Conservation (phyloP, 805 yeast species). For the Myxozyma vanderwaltii region DNA sequence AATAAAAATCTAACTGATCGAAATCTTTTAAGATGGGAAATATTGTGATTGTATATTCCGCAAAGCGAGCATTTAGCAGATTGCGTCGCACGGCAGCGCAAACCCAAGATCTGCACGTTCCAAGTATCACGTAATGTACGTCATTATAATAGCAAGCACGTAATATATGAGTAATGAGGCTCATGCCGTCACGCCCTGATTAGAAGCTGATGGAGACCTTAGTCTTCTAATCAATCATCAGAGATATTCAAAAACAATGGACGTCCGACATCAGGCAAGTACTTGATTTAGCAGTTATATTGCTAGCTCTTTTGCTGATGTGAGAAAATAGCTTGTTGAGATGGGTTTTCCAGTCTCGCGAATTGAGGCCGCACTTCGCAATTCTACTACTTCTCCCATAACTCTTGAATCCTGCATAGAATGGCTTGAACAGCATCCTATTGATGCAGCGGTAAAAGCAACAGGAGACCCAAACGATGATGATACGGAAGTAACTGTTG, state of each 20-base stretch:
- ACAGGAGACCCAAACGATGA: slow-evolving; percentile 22
- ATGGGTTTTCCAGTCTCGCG: slow-evolving; percentile 43
- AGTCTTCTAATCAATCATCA: neutral
- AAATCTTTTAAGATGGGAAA: no score
- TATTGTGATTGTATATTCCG: no score
- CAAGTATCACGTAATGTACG: neutral
- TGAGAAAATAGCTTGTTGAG: slow-evolving; percentile 32
- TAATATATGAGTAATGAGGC: neutral
- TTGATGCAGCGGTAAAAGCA: slow-evolving; percentile 32
- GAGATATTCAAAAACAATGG: slow-evolving; percentile 4
- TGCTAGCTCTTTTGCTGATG: no score
- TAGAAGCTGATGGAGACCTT: neutral
- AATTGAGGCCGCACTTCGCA: slow-evolving; percentile 40
- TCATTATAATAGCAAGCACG: neutral
- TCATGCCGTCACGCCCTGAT: neutral
- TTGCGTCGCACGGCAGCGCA: no score
- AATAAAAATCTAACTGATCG: no score
- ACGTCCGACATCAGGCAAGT: slow-evolving; percentile 23
- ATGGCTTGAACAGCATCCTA: slow-evolving; percentile 42
- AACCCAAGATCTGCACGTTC: no score
- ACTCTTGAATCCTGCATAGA: slow-evolving; percentile 39
- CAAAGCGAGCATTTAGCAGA: no score
- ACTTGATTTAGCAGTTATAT: no score
- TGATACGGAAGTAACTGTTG: slow-evolving; percentile 5
- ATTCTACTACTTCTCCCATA: slow-evolving; percentile 30